Conservation (phyloP, 1,284 basidiomycete species). For the Pseudozyma hubeiensis region DNA sequence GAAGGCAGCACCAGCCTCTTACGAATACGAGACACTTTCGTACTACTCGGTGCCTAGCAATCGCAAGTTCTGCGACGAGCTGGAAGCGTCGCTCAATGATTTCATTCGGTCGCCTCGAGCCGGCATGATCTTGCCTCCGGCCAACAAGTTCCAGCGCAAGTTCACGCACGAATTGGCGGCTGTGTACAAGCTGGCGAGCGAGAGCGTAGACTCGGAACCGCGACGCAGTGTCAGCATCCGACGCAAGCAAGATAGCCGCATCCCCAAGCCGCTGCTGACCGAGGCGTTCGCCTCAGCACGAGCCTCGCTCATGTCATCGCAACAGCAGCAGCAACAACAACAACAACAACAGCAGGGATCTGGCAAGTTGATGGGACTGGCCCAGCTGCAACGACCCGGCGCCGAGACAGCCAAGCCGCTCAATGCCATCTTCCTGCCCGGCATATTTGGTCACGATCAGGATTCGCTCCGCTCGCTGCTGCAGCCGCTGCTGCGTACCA, state of each 20-base stretch:
- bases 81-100: slow-evolving; percentile 61
- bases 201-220: slow-evolving; percentile 60
- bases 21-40: slow-evolving; percentile 48
- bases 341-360: slow-evolving; percentile 3
- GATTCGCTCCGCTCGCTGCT: slow-evolving; percentile 46
- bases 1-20: slow-evolving; percentile 43
- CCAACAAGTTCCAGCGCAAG: slow-evolving; percentile 54
- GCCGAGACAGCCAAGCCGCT: slow-evolving; percentile 45
- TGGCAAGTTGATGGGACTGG: slow-evolving; percentile 42
- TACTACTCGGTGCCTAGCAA: slow-evolving; percentile 54
- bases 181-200: slow-evolving; percentile 55
- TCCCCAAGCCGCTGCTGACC: slow-evolving; percentile 55
- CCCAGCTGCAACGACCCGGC: slow-evolving; percentile 44
- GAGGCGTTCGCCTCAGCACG: slow-evolving; percentile 53
- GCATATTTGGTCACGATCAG: slow-evolving; percentile 60
- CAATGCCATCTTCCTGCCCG: slow-evolving; percentile 56
- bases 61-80: slow-evolving; percentile 55
- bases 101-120: slow-evolving; percentile 64
- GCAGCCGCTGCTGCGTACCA: slow-evolving; percentile 36
- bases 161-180: slow-evolving; percentile 61
- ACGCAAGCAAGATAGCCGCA: slow-evolving; percentile 54
- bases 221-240: slow-evolving; percentile 59
- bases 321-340: slow-evolving; percentile 22
- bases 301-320: slow-evolving; percentile 29
- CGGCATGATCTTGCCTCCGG: slow-evolving; percentile 55